Evolutionary conservation across 108 stramenopile genomes (phyloP).

Genomic region (Nannochloropsis salina): DNA sequence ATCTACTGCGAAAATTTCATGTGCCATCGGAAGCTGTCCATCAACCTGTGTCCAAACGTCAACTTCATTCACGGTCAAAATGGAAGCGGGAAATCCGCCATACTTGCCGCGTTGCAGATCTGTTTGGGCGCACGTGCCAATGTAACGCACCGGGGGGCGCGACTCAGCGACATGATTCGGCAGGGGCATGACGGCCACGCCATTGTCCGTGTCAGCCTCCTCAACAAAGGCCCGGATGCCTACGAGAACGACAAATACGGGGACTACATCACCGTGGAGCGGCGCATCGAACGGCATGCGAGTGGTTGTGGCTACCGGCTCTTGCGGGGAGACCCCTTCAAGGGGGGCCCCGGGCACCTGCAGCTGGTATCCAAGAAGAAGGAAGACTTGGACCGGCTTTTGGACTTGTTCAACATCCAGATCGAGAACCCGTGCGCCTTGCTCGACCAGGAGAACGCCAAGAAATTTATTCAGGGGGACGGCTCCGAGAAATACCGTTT

Average conservation of each 20-base stretch:
- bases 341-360: not conserved
- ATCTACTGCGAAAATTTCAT: constrained; percentile 91
- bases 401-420: constrained; percentile 62
- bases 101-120: constrained; percentile 89
- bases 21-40: constrained; percentile 65
- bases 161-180: constrained; percentile 72
- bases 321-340: constrained; percentile 45
- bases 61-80: constrained; percentile 93
- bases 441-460: constrained; percentile 93
- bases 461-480: constrained; percentile 89
- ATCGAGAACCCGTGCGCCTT: constrained; percentile 96
- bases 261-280: constrained; percentile 75
- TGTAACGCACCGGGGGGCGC: constrained; percentile 72
- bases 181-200: constrained; percentile 70
- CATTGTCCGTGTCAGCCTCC: constrained; percentile 71
- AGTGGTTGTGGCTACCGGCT: constrained; percentile 70
- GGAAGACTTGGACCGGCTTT: constrained; percentile 75
- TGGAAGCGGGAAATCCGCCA: constrained; percentile 81
- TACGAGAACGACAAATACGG: constrained; percentile 77
- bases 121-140: constrained; percentile 85
- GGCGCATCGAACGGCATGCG: constrained; percentile 64
- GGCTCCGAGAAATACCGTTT: constrained; percentile 82
- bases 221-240: constrained; percentile 77
- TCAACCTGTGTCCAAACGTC: constrained; percentile 61
- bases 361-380: constrained; percentile 43